Conservation (phyloP, 805 yeast genomes). For the Candida stauntonica region DNA sequence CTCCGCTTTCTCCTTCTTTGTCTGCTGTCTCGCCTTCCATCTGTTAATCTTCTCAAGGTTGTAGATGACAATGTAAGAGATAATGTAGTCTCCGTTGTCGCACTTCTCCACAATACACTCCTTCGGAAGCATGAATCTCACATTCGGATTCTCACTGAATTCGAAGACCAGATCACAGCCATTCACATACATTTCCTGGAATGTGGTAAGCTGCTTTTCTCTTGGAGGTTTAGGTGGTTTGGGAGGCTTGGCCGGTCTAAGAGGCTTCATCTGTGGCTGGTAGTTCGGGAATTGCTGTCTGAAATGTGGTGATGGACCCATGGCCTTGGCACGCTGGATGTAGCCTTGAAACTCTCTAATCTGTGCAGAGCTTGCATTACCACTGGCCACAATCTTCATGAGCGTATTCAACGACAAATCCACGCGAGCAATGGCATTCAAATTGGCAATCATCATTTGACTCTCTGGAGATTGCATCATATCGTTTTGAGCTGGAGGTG, state of each 20-base stretch:
- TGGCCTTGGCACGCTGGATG: slow-evolving; percentile 70
- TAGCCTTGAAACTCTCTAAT: slow-evolving; percentile 76
- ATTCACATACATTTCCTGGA: slow-evolving; percentile 65
- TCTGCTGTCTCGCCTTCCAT: slow-evolving; percentile 18
- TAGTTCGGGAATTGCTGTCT: slow-evolving; percentile 26
- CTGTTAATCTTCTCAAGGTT: slow-evolving; percentile 25
- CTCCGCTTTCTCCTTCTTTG: slow-evolving; percentile 22
- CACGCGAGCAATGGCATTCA: slow-evolving; percentile 75
- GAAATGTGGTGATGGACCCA: slow-evolving; percentile 52
- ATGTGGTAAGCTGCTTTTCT: slow-evolving; percentile 65
- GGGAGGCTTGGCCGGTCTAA: slow-evolving; percentile 15
- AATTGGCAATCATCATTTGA: slow-evolving; percentile 77
- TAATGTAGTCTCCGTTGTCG: slow-evolving; percentile 31
- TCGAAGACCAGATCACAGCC: slow-evolving; percentile 81
- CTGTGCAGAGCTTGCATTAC: slow-evolving; percentile 67
- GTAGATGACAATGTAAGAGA: slow-evolving; percentile 34
- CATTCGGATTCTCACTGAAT: slow-evolving; percentile 72
- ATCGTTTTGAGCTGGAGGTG: slow-evolving; percentile 7
- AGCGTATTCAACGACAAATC: slow-evolving; percentile 63
- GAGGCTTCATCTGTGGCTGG: slow-evolving; percentile 11
- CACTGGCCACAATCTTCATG: slow-evolving; percentile 85
- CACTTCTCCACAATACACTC: slow-evolving; percentile 66
- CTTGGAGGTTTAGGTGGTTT: slow-evolving; percentile 27
- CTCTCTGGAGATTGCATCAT: slow-evolving; percentile 57
- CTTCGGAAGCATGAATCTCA: slow-evolving; percentile 71